Percentiles rank a stretch among this genome's conserved stretches.
Conservation (phyloP, 2,329 filamentous ascomycete species). For the Penicillium crustosum region DNA sequence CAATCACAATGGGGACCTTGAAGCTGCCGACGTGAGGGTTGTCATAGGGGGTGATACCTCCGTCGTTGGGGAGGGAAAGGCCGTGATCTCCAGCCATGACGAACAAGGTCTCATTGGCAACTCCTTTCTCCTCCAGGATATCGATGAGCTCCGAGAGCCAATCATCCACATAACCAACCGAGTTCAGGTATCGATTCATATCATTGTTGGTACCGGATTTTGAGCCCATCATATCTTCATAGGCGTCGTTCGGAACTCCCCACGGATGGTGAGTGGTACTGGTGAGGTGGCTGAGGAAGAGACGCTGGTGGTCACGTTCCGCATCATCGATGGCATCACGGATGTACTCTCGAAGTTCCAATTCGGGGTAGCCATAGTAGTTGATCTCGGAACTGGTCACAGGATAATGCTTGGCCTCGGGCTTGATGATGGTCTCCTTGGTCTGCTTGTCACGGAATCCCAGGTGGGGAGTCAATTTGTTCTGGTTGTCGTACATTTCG, state of each 20-base stretch:
- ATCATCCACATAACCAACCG: conserved; percentile 33
- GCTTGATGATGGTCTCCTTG: conserved; percentile 28
- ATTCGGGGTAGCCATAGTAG: conserved; percentile 37
- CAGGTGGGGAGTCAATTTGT: conserved; percentile 27
- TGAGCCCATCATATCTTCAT: conserved; percentile 24
- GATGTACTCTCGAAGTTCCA: conserved; percentile 33
- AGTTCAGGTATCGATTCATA: conserved; percentile 33
- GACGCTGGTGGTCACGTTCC: conserved; percentile 30
- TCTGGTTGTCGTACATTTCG: conserved; percentile 33
- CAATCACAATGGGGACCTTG: conserved; percentile 35
- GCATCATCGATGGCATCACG: conserved; percentile 36
- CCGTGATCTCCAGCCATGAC: conserved; percentile 39
- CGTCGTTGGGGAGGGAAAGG: conserved; percentile 38
- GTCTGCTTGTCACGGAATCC: conserved; percentile 32
- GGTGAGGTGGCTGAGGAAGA: conserved; percentile 37
- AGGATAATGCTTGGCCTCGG: conserved; percentile 29
- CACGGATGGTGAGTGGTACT: conserved; percentile 38
- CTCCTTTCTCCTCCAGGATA: conserved; percentile 32
- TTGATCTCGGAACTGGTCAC: conserved; percentile 28
- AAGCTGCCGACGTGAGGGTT: conserved; percentile 37
- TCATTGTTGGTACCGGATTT: conserved; percentile 23
- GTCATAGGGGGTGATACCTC: conserved; percentile 35
- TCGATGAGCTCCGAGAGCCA: conserved; percentile 35
- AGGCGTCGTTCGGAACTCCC: conserved; percentile 31
- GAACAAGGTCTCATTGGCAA: conserved; percentile 35